phyloP scores from a whole-genome alignment of 345 rosid genomes.

The Arabidopsis suecica region DNA sequence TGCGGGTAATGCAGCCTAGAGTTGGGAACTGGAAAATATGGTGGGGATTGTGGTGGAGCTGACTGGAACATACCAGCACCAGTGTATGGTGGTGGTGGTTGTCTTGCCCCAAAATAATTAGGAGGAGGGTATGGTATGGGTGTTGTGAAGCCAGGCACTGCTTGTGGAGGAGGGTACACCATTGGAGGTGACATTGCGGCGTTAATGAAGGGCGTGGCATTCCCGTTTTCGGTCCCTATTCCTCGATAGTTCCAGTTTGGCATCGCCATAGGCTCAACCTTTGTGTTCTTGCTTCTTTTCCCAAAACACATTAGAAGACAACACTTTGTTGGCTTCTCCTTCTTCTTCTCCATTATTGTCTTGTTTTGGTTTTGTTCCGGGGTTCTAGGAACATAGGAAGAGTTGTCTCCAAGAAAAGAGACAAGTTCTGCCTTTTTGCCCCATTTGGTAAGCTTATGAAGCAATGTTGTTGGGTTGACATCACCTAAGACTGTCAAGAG shows the following conservation, averaged over 20 bases:
- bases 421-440: constrained; percentile 36
- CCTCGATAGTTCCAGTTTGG: constrained; percentile 1
- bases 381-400: constrained; percentile 3
- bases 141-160: constrained; percentile 16
- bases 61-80: neutral
- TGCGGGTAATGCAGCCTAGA: constrained; percentile 27
- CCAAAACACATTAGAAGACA: constrained; percentile 31
- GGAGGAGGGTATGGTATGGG: constrained; percentile 40
- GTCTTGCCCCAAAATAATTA: neutral
- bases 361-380: neutral
- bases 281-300: neutral
- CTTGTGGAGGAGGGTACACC: constrained; percentile 38
- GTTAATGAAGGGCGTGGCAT: constrained; percentile 14
- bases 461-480: constrained; percentile 23
- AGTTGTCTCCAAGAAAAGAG: constrained; percentile 15
- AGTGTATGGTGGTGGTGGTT: constrained; percentile 9
- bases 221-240: neutral
- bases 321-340: constrained; percentile 29
- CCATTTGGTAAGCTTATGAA: constrained; percentile 38
- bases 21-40: neutral
- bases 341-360: constrained; percentile 5
- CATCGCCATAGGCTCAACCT: constrained; percentile 8
- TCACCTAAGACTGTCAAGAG: constrained; percentile 32
- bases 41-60: constrained; percentile 26
- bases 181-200: constrained; percentile 6